phyloP scores from a whole-genome alignment of 1,284 basidiomycete genomes.

The Marasmius tenuissimus region DNA sequence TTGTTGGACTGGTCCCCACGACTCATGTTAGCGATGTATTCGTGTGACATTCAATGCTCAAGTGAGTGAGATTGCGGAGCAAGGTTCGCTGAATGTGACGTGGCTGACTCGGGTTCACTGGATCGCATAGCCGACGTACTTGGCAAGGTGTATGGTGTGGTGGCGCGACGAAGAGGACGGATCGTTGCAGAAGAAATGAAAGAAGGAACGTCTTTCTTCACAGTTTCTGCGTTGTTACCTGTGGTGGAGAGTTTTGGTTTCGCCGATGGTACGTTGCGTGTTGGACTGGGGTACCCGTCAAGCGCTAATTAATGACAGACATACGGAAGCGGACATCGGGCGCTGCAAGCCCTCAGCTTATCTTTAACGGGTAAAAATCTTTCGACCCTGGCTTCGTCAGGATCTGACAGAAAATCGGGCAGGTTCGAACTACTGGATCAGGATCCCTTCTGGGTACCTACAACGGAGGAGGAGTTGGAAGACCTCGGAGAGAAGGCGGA shows the following conservation, averaged over 20 bases:
- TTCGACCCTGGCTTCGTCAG: background rate
- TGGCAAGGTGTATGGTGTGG: constrained; percentile 96
- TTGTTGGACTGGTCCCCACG: constrained; percentile 97
- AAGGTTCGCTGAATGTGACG: background rate
- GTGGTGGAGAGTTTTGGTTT: constrained; percentile 98
- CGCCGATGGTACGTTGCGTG: constrained; percentile 72
- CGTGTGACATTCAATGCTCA: constrained; percentile 97
- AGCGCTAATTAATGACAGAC: constrained; percentile 48
- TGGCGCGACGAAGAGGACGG: constrained; percentile 86
- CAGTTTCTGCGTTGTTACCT: constrained; percentile 87
- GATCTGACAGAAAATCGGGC: constrained; percentile 5
- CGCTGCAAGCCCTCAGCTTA: constrained; percentile 94
- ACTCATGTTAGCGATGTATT: constrained; percentile 97
- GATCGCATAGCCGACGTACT: constrained; percentile 81
- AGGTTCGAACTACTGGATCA: constrained; percentile 88
- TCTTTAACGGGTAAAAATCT: constrained; percentile 83
- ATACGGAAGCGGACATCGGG: constrained; percentile 96
- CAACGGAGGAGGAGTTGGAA: constrained; percentile 96
- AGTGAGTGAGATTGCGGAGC: constrained; percentile 53
- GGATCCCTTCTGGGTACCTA: constrained; percentile 99
- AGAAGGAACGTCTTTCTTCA: constrained; percentile 96
- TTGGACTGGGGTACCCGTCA: background rate
- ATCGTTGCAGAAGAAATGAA: constrained; percentile 99
- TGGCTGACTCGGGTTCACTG: background rate
- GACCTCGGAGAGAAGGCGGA: constrained; percentile 55